Percentiles rank a stretch among this genome's conserved stretches.
These are phyloP conservation scores for Malassezia vespertilionis DNA, from an alignment of 1,284 basidiomycete species.

Conservation along the genomic window DNA sequence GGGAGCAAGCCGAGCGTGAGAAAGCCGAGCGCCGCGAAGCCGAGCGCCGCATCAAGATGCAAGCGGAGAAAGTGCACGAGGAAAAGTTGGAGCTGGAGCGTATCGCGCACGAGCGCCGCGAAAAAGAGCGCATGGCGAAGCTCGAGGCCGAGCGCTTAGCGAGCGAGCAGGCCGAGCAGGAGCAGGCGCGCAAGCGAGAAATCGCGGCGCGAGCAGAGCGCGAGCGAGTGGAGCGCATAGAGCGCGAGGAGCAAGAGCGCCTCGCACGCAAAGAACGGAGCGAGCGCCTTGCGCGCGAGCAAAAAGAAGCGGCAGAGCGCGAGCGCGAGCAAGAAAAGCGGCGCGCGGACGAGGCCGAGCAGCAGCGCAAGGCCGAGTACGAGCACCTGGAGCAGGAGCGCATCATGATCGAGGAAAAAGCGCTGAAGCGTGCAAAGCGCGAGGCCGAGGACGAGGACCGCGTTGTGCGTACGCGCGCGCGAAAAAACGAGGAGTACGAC, in stretches of 20 bases:
- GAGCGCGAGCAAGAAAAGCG: background rate
- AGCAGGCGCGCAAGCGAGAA: constrained; percentile 17
- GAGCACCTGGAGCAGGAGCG: constrained; percentile 9
- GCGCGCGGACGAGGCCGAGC: background rate
- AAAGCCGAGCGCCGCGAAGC: background rate
- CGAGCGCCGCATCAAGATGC: too few species aligned
- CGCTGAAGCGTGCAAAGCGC: constrained; percentile 14
- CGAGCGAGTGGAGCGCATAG: constrained; percentile 13
- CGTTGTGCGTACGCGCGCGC: background rate
- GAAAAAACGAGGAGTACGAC: constrained; percentile 3
- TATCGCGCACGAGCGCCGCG: background rate
- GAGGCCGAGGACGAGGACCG: constrained; percentile 17
- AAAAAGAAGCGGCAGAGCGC: background rate
- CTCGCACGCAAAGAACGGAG: constrained; percentile 2
- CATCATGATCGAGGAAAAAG: constrained; percentile 9
- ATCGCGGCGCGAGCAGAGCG: constrained; percentile 18
- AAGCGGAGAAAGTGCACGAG: background rate
- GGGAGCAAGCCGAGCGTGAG: background rate
- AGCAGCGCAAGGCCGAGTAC: background rate
- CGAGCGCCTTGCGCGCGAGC: constrained; percentile 3
- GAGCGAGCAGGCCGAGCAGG: constrained; percentile 3
- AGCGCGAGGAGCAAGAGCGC: constrained; percentile 15
- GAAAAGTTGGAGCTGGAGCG: background rate
- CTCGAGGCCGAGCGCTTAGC: constrained; percentile 1
- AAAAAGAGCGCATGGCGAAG: background rate